Percentiles rank a stretch among this genome's conserved stretches.
These are phyloP conservation scores for Ophiocordyceps camponoti-rufipedis DNA, from an alignment of 2,329 filamentous ascomycete genomes.

Conservation along the genomic window DNA sequence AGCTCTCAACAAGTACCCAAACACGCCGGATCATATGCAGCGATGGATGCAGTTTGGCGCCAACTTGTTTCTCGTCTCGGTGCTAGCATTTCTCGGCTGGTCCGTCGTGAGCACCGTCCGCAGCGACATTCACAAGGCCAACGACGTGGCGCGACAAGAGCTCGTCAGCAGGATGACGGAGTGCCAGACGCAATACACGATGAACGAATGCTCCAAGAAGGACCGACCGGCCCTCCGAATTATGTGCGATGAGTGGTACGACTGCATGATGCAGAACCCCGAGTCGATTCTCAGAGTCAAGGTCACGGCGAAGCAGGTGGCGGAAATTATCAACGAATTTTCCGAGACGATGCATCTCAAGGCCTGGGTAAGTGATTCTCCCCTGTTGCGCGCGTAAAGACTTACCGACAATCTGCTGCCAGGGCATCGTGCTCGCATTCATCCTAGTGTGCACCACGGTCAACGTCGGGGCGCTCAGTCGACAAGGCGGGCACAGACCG, in stretches of 20 bases:
- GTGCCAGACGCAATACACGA: slow-evolving; percentile 55
- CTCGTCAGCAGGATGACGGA: slow-evolving; percentile 54
- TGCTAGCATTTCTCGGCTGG: slow-evolving; percentile 48
- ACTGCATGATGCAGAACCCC: slow-evolving; percentile 76
- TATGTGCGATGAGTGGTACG: slow-evolving; percentile 64
- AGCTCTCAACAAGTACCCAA: slow-evolving; percentile 36
- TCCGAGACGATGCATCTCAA: slow-evolving; percentile 83
- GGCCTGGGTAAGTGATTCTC: slow-evolving; percentile 29
- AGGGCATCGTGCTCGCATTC: slow-evolving; percentile 33
- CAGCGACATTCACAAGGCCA: slow-evolving; percentile 56
- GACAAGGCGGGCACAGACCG: slow-evolving; percentile 3
- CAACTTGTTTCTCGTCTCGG: slow-evolving; percentile 41
- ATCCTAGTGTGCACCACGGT: slow-evolving; percentile 28
- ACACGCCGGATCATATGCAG: slow-evolving; percentile 38
- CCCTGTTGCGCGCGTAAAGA: neutral
- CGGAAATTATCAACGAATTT: slow-evolving; percentile 85
- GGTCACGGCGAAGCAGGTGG: slow-evolving; percentile 73
- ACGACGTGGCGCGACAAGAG: slow-evolving; percentile 46
- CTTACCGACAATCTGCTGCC: neutral
- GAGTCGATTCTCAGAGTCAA: slow-evolving; percentile 59
- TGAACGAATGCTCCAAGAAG: slow-evolving; percentile 53
- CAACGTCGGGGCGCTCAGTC: slow-evolving; percentile 29
- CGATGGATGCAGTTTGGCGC: slow-evolving; percentile 42
- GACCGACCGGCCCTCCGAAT: slow-evolving; percentile 54
- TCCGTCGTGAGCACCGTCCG: slow-evolving; percentile 51